phyloP scores from a whole-genome alignment of 176 grass and related monocot species.

The Rhynchospora breviuscula region DNA sequence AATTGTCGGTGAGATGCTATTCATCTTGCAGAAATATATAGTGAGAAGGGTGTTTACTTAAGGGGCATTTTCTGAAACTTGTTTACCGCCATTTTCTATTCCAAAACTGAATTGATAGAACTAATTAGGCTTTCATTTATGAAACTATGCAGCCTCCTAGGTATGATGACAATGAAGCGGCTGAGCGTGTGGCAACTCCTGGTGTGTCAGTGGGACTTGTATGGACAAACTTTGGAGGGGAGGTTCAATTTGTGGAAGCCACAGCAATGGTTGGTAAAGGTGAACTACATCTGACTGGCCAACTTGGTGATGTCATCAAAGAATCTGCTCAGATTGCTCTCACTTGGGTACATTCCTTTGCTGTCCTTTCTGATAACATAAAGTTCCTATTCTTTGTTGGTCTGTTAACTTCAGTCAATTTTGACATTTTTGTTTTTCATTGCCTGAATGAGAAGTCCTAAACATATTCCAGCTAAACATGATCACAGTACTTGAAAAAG shows the following conservation, averaged over 20 bases:
- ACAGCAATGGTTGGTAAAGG: conserved; percentile 91
- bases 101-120: not conserved
- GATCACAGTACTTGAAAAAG: too few relatives aligned
- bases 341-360: conserved; percentile 68
- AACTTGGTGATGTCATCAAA: conserved; percentile 99
- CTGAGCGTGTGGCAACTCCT: conserved; percentile 75
- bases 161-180: conserved; percentile 85
- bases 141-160: conserved; percentile 64
- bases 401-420: not conserved
- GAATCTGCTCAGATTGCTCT: conserved; percentile 97
- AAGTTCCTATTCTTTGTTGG: not conserved
- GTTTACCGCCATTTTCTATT: not conserved
- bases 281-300: conserved; percentile 93
- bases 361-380: not conserved
- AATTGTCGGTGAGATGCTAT: not conserved
- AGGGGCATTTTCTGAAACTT: not conserved
- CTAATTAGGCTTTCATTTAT: not conserved
- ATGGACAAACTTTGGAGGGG: conserved; percentile 91
- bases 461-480: not conserved
- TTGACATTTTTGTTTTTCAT: not conserved
- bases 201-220: conserved; percentile 90
- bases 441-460: not conserved
- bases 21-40: not conserved
- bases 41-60: not conserved
- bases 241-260: conserved; percentile 96